These are phyloP conservation scores for Ceratocystis cacaofunesta DNA, from an alignment of 2,329 filamentous ascomycete genomes.

Conservation along the genomic window DNA sequence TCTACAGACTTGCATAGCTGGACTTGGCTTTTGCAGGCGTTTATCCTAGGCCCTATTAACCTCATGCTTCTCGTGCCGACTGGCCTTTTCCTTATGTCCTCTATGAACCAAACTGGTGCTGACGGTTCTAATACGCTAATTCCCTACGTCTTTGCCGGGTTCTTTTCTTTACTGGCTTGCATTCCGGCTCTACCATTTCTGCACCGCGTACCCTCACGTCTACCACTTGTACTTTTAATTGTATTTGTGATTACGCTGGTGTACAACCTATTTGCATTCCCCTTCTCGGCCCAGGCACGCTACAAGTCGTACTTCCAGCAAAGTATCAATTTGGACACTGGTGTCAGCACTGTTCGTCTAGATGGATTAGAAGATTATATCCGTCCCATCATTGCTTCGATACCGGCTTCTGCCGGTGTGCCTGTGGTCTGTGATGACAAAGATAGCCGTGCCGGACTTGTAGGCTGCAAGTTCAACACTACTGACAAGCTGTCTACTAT, in stretches of 20 bases:
- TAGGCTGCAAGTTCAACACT: conserved; percentile 53
- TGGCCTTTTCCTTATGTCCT: conserved; percentile 54
- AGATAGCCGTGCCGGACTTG: conserved; percentile 35
- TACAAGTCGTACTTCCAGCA: conserved; percentile 85
- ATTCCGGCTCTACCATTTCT: conserved; percentile 70
- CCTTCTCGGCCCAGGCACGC: conserved; percentile 64
- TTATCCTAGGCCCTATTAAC: conserved; percentile 63
- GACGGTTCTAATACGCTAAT: conserved; percentile 62
- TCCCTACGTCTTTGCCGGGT: conserved; percentile 56
- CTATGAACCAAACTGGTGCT: conserved; percentile 64
- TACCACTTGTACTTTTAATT: conserved; percentile 61
- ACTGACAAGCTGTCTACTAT: conserved; percentile 26
- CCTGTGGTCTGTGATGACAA: conserved; percentile 36
- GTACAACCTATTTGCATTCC: conserved; percentile 78
- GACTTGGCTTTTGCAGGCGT: conserved; percentile 78
- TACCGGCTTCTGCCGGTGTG: conserved; percentile 58
- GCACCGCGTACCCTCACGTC: conserved; percentile 69
- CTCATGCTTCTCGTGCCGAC: conserved; percentile 66
- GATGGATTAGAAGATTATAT: conserved; percentile 55
- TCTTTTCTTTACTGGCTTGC: conserved; percentile 55
- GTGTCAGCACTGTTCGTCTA: conserved; percentile 54
- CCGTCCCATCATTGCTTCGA: conserved; percentile 45
- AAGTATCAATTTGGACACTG: conserved; percentile 58
- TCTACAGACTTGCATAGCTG: conserved; percentile 62
- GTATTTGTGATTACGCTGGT: conserved; percentile 62